Evolutionary conservation across 345 rosid genomes (phyloP), one percentile per base, ranked within the genome.

Genomic region (Capsella bursapastoris): DNA sequence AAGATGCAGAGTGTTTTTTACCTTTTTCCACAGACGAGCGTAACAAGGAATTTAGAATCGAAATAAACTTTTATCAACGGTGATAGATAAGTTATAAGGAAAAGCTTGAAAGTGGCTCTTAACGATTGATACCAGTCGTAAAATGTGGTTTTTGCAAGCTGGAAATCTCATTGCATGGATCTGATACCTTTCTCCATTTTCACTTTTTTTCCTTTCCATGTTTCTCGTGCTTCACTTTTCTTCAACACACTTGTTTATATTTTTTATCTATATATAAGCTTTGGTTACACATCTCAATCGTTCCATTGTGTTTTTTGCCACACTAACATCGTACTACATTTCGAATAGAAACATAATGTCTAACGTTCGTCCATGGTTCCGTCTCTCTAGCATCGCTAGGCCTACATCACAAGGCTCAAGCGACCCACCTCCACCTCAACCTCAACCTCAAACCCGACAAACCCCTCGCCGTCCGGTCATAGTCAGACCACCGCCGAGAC

Each of bases 341-440:
- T 43, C 32, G 32, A 60, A 52, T 5, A 27, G 14, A 55, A n/a
- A 18, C 15, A 57, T 10, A 76, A 77, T 78, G 81, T 78, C 81
- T 50, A 78, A 72, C 44, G 57, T 78, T 66, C 81, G 81, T 78
- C 81, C 81, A 72, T 78, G 81, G 81, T 78, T 78, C 51, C 81
- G 81, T 58, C 81, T 78, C 64, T 59, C 81, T 12, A 78, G 77
- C 58, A 78, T 72, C 51, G 81, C 64, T 50, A 71, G 76, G 47
- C 81, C 81, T 27, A 78, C 77, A 38, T 6, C 81, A 11, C 81
- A 72, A 71, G 81, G 73, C 38, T 65, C 81, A 43, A 71, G 53
- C 41, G 73, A 78, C 44, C 81, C 81, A 32, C 68, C 72, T 7
- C 76, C 72, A 32, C 77, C 73, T 48, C 76, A 28, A 57, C 45